A percentile compares a stretch with the other conserved stretches of the same genome.
Evolutionary conservation across 345 rosid genomes (phyloP).

Genomic region (Salix purpurea): DNA sequence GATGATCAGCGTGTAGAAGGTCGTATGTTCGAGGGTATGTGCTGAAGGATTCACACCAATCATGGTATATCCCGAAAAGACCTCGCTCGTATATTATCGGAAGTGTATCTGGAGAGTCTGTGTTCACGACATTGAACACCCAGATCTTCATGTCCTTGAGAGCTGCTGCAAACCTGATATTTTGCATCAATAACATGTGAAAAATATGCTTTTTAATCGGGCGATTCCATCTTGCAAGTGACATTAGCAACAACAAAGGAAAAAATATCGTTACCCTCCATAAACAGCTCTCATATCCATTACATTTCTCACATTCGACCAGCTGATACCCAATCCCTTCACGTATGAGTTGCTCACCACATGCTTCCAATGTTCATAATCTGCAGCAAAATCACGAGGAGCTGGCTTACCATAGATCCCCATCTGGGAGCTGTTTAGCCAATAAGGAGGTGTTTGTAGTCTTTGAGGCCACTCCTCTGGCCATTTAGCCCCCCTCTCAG

Average conservation of each 20-base stretch:
- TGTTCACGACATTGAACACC: conserved; percentile 81
- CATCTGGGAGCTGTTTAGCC: conserved; percentile 82
- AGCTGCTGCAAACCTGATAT: conserved; percentile 80
- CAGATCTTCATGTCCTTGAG: conserved; percentile 65
- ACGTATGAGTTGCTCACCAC: conserved; percentile 65
- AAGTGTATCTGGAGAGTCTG: conserved; percentile 79
- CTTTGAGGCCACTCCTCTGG: conserved; percentile 73
- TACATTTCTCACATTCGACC: conserved; percentile 77
- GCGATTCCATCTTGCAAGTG: not conserved
- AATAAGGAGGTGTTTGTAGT: conserved; percentile 61
- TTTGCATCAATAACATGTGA: not conserved
- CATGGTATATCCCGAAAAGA: conserved; percentile 82
- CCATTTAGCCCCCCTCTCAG: conserved; percentile 68
- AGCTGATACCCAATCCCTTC: conserved; percentile 71
- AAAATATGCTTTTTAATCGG: not conserved
- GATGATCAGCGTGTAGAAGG: conserved; percentile 88
- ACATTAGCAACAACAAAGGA: not conserved
- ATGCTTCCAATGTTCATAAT: conserved; percentile 74
- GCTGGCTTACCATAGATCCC: conserved; percentile 93
- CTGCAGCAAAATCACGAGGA: conserved; percentile 65
- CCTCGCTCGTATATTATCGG: conserved; percentile 92
- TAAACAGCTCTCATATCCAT: conserved; percentile 97
- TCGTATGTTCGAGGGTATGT: conserved; percentile 81
- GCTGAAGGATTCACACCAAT: conserved; percentile 93
- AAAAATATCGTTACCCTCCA: conserved; percentile 55